These are phyloP conservation scores for Backusella tuberculispora DNA, from an alignment of 192 early-diverging fungal genomes.

Conservation along the genomic window DNA sequence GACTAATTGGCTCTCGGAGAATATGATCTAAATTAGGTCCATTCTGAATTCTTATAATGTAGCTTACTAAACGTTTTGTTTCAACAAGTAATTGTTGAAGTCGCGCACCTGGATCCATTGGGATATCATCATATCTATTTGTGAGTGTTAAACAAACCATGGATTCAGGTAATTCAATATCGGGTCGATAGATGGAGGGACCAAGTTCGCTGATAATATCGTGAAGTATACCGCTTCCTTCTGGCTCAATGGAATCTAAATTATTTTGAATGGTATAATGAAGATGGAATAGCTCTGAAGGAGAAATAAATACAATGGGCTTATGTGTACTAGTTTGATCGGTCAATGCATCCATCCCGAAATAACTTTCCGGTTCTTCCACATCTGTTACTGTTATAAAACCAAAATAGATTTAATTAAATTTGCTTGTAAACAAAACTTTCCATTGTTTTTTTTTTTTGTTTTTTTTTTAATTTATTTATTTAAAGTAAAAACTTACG, in stretches of 20 bases:
- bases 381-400: constrained; percentile 72
- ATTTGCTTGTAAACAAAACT: not conserved
- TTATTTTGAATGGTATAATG: constrained; percentile 84
- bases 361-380: constrained; percentile 83
- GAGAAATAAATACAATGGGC: constrained; percentile 87
- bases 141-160: constrained; percentile 71
- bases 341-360: constrained; percentile 87
- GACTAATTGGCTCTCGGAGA: constrained; percentile 71
- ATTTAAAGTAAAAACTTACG: constrained; percentile 1
- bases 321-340: constrained; percentile 82
- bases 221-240: constrained; percentile 65
- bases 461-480: not conserved
- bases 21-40: constrained; percentile 86
- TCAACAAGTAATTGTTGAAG: constrained; percentile 79
- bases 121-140: constrained; percentile 68
- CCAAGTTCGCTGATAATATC: constrained; percentile 77
- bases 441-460: no score
- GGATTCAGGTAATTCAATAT: constrained; percentile 42
- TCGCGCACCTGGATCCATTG: constrained; percentile 42
- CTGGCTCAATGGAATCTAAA: constrained; percentile 74
- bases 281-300: constrained; percentile 90
- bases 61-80: constrained; percentile 86
- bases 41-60: constrained; percentile 80
- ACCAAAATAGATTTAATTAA: not conserved
- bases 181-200: constrained; percentile 44